A percentile compares a stretch with the other conserved stretches of the same genome.
Evolutionary conservation across 495 filamentous ascomycete species (phyloP).

Genomic region (Hypomontagnella submonticulosa): DNA sequence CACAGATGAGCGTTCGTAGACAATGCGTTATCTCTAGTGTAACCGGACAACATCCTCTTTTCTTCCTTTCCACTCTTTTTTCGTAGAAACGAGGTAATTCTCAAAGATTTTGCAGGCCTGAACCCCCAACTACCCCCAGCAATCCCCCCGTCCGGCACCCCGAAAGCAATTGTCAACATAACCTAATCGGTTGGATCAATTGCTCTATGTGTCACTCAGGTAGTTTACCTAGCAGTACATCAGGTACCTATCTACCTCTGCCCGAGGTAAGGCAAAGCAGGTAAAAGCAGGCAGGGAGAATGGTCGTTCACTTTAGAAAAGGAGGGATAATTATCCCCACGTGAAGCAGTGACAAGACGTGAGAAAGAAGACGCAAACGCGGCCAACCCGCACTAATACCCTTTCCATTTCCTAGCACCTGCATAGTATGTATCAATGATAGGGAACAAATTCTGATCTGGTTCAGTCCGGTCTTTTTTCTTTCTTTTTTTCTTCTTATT

Average conservation of each 20-base stretch:
- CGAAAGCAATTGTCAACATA: slow-evolving; percentile 30
- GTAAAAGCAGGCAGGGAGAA: neutral
- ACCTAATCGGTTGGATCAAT: slow-evolving; percentile 34
- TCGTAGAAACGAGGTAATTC: slow-evolving; percentile 1
- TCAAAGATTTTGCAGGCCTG: slow-evolving; percentile 16
- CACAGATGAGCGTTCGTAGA: slow-evolving; percentile 24
- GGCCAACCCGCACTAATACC: slow-evolving; percentile 40
- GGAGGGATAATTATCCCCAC: slow-evolving; percentile 23
- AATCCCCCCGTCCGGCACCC: slow-evolving; percentile 20
- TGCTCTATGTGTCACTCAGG: slow-evolving; percentile 3
- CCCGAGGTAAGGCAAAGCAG: neutral
- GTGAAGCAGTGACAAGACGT: slow-evolving; percentile 22
- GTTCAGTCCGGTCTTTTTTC: slow-evolving; percentile 32
- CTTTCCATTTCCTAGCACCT: slow-evolving; percentile 35
- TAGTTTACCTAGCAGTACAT: neutral
- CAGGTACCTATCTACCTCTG: neutral
- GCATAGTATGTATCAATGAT: slow-evolving; percentile 34
- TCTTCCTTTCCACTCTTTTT: slow-evolving; percentile 16
- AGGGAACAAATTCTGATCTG: slow-evolving; percentile 31
- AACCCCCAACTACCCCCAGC: slow-evolving; percentile 26
- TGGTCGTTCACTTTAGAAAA: neutral
- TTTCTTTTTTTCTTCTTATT: slow-evolving; percentile 31
- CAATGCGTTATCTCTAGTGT: slow-evolving; percentile 39
- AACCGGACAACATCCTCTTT: slow-evolving; percentile 28
- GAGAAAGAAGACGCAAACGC: slow-evolving; percentile 31